These are phyloP conservation scores for Barnettozyma sucrosica DNA, from an alignment of 805 yeast species.

Conservation along the genomic window DNA sequence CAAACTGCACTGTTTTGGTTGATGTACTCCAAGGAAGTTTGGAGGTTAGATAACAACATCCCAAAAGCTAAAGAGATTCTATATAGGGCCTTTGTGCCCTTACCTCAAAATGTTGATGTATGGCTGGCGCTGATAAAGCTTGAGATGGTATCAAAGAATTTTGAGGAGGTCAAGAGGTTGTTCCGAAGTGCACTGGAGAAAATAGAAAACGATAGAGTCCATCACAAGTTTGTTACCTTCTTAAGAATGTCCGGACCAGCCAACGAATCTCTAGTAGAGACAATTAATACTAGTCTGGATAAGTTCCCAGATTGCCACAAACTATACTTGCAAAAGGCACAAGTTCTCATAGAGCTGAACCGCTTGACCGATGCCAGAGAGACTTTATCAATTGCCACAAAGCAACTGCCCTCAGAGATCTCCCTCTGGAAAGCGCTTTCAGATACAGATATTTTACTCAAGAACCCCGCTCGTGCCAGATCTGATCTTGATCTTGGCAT, in stretches of 20 bases:
- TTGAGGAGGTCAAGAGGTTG: constrained; percentile 31
- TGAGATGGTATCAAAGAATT: constrained; percentile 39
- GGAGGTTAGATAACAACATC: constrained; percentile 42
- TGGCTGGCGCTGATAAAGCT: constrained; percentile 73
- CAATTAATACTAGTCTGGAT: constrained; percentile 39
- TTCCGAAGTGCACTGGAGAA: constrained; percentile 34
- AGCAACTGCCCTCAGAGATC: constrained; percentile 37
- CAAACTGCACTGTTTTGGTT: constrained; percentile 46
- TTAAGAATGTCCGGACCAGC: constrained; percentile 35
- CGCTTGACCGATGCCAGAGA: constrained; percentile 40
- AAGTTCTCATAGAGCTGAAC: constrained; percentile 35
- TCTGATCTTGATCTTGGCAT: constrained; percentile 67
- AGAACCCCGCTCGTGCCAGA: constrained; percentile 53
- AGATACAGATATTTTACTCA: constrained; percentile 34
- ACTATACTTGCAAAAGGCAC: constrained; percentile 59
- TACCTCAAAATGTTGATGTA: constrained; percentile 46
- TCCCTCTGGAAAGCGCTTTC: constrained; percentile 54
- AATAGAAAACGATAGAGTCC: constrained; percentile 42
- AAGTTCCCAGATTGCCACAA: constrained; percentile 45
- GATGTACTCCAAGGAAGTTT: constrained; percentile 68
- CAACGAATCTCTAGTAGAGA: constrained; percentile 35
- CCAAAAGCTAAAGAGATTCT: constrained; percentile 50
- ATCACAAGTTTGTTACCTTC: constrained; percentile 55
- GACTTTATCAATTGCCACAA: constrained; percentile 42
- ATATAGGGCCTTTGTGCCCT: constrained; percentile 36